Evolutionary conservation across 83 land plant species (phyloP).

Genomic region (Thuja plicata): DNA sequence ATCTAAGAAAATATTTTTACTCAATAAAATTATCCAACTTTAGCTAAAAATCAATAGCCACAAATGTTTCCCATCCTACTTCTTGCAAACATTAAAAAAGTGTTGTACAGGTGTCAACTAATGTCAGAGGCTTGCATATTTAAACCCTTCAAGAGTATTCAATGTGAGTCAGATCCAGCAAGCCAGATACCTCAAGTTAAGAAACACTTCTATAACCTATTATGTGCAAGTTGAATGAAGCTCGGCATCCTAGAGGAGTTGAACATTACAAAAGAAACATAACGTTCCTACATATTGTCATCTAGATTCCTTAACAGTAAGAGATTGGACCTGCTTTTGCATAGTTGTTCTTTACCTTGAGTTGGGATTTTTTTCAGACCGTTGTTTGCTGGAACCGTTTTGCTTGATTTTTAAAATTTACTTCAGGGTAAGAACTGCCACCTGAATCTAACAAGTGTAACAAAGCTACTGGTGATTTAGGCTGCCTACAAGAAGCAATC

Average conservation of each 20-base stretch:
- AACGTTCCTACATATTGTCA: background rate
- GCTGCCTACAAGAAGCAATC: constrained; percentile 45
- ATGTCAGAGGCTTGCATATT: background rate
- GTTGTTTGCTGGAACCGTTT: constrained; percentile 67
- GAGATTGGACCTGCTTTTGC: background rate
- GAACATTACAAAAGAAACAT: background rate
- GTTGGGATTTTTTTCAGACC: constrained; percentile 55
- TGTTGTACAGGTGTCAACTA: background rate
- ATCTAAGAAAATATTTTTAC: background rate
- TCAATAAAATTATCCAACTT: background rate
- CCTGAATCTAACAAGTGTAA: constrained; percentile 96
- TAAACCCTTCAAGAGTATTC: background rate
- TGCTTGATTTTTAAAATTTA: constrained; percentile 68
- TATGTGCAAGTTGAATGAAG: constrained; percentile 3
- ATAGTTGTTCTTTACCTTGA: constrained; percentile 40
- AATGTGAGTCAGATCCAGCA: background rate
- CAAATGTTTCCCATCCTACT: constrained; percentile 1
- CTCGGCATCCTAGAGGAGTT: background rate
- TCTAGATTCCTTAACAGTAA: background rate
- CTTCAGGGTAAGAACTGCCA: constrained; percentile 92
- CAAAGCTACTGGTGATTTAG: constrained; percentile 33
- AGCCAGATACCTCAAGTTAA: background rate
- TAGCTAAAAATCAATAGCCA: background rate
- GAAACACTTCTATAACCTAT: background rate
- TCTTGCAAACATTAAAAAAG: background rate